Base-by-base conservation (phyloP, 2,329 filamentous ascomycete species). In the Nemania sp. region DNA sequence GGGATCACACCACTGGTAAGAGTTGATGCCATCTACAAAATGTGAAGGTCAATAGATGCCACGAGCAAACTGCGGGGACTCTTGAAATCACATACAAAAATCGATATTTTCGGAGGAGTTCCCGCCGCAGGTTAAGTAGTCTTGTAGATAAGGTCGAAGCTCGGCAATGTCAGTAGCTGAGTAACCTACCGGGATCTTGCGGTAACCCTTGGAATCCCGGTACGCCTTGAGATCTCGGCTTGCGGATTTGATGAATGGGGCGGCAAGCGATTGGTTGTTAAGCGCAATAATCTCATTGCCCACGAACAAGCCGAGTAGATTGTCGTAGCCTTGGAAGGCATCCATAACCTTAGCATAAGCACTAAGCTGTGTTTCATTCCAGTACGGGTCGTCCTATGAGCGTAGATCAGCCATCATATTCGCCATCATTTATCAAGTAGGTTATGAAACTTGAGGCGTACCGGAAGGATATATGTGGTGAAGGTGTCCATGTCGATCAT, bases 261-360 rank as follows among this genome's bases (percentile, higher is more conserved):
- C 93, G 35, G 91, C 91, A 27, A 81, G 76, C 45, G 87, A 89
- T 75, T 88, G 84, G 70, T 85, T 84, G 67, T 82, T 81, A 53
- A 82, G 83, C 47, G 90, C 91, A 74, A 97, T 89, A 67, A 96
- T 91, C 79, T 97, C 94, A 77, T 97, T 97, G 71, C 93, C 94
- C 67, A 97, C 87, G 75, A 97, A 95, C 79, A 96, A 92, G 53
- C 92, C 93, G 11, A 93, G 88, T 1, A 92, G 86, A 78, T 97
- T 97, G 80, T 94, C 87, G 78, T 91, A 97, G 56, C 85, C 80
- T 52, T 91, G 87, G 80, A 96, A 95, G 38, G 88, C 86, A 77
- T 97, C 93, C 83, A 96, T 88, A 72, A 94, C 92, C 59, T 85
- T 85, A 53, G 86, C 82, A 80, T 92, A 96, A 32, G 85, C 85